Evolutionary conservation across 2,329 filamentous ascomycete genomes (phyloP).

Genomic region (Fusarium buharicum): DNA sequence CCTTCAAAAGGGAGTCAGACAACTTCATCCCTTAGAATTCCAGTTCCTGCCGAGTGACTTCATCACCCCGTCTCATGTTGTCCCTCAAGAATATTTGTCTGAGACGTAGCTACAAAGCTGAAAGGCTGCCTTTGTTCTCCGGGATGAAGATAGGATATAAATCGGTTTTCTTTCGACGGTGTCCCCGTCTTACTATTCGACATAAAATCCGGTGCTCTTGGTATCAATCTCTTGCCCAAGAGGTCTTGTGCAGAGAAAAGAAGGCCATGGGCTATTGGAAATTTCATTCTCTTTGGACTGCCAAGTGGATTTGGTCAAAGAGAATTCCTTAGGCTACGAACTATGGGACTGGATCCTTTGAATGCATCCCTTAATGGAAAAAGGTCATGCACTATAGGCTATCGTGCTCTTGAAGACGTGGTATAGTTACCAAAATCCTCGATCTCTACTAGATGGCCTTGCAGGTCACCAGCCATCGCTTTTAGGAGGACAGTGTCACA

Average conservation of each 20-base stretch:
- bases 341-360: neutral
- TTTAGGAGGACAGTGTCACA: neutral
- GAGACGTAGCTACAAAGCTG: neutral
- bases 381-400: neutral
- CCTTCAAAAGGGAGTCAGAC: constrained; percentile 38
- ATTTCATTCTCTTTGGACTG: neutral
- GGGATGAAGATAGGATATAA: constrained; percentile 3
- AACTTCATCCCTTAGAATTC: constrained; percentile 45
- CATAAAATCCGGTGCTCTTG: neutral
- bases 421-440: constrained; percentile 15
- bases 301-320: neutral
- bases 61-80: constrained; percentile 16
- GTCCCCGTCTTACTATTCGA: neutral
- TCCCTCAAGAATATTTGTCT: neutral
- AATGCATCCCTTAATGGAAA: neutral
- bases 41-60: constrained; percentile 33
- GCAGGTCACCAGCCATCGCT: neutral
- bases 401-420: neutral
- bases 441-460: neutral
- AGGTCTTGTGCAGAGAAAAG: constrained; percentile 20
- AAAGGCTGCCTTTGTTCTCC: neutral
- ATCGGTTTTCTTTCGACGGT: neutral
- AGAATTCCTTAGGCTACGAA: neutral
- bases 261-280: neutral
- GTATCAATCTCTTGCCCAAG: neutral